Conservation (phyloP, 2,329 filamentous ascomycete species). For the Cladosporium sp. region DNA sequence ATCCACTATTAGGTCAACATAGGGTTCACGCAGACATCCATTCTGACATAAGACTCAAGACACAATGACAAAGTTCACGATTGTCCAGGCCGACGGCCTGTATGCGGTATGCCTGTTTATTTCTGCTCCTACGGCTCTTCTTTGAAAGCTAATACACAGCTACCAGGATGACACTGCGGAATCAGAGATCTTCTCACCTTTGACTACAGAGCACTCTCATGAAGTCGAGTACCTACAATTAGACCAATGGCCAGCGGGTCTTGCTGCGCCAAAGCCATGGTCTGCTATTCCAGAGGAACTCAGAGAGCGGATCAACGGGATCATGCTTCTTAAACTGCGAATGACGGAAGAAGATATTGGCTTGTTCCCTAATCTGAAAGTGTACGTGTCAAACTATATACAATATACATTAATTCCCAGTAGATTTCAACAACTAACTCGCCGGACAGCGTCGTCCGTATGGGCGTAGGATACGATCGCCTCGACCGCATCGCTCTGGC, state of each 20-base stretch:
- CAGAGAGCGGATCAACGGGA: constrained; percentile 24
- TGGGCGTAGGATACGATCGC: constrained; percentile 31
- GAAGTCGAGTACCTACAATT: constrained; percentile 24
- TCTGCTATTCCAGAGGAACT: constrained; percentile 25
- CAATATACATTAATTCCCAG: too few species aligned
- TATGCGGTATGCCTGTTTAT: constrained; percentile 19
- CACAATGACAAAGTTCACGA: constrained; percentile 21
- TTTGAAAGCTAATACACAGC: too few species aligned
- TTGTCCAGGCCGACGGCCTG: constrained; percentile 28
- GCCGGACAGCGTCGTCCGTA: constrained; percentile 24
- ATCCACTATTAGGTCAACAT: too few species aligned
- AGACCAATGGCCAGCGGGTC: constrained; percentile 21
- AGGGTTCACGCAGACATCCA: not conserved
- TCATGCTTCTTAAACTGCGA: constrained; percentile 27
- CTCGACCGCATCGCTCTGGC: constrained; percentile 27
- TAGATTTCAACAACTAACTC: constrained; percentile 3
- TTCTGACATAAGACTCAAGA: not conserved
- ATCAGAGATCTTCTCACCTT: constrained; percentile 25
- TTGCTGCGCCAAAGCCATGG: constrained; percentile 24
- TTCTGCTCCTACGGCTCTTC: not conserved
- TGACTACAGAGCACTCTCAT: constrained; percentile 19
- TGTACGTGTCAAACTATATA: constrained; percentile 18
- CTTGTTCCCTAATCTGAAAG: constrained; percentile 29
- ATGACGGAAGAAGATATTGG: constrained; percentile 25
- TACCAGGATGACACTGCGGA: constrained; percentile 22